Conservation (phyloP, 495 filamentous ascomycete species). For the Lichina pygmaea region DNA sequence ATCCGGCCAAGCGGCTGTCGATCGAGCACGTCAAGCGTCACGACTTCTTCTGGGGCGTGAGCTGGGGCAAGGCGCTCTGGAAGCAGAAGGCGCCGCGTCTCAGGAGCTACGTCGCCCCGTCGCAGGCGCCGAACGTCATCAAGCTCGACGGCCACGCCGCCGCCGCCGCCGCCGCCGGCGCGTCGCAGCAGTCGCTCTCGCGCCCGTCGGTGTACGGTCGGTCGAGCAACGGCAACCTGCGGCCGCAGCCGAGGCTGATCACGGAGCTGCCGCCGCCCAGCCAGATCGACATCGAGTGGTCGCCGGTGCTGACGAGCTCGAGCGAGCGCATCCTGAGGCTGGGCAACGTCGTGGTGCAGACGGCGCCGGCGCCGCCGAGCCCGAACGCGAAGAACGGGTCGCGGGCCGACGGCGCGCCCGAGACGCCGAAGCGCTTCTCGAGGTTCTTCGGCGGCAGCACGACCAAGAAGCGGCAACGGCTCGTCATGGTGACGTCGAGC, state of each 20-base stretch:
- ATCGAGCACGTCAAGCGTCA: slow-evolving; percentile 96
- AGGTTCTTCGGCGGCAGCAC: slow-evolving; percentile 75
- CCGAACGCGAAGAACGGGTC: slow-evolving; percentile 36
- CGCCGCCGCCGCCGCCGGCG: slow-evolving; percentile 14
- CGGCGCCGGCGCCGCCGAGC: slow-evolving; percentile 39
- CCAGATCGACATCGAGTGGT: slow-evolving; percentile 98
- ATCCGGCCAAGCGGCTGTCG: slow-evolving; percentile 63
- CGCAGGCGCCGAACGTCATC: slow-evolving; percentile 48
- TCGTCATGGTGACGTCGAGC: slow-evolving; percentile 88
- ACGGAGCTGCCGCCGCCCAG: slow-evolving; percentile 89
- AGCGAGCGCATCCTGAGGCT: slow-evolving; percentile 92
- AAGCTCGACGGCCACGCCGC: slow-evolving; percentile 38
- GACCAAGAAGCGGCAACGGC: slow-evolving; percentile 73
- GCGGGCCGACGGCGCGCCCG: slow-evolving; percentile 7
- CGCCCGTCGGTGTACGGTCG: slow-evolving; percentile 5
- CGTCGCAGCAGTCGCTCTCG: slow-evolving; percentile 21
- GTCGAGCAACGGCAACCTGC: slow-evolving; percentile 17
- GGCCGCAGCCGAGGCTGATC: slow-evolving; percentile 55
- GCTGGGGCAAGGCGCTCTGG: slow-evolving; percentile 72
- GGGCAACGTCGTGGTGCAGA: slow-evolving; percentile 63
- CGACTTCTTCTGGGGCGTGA: slow-evolving; percentile 79
- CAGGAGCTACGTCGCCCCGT: slow-evolving; percentile 59
- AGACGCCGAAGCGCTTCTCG: slow-evolving; percentile 46
- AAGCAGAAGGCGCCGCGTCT: slow-evolving; percentile 71
- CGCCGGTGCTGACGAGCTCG: slow-evolving; percentile 65